These are phyloP conservation scores for Lentinula lateritia DNA, from an alignment of 768 basidiomycete genomes.

Conservation along the genomic window DNA sequence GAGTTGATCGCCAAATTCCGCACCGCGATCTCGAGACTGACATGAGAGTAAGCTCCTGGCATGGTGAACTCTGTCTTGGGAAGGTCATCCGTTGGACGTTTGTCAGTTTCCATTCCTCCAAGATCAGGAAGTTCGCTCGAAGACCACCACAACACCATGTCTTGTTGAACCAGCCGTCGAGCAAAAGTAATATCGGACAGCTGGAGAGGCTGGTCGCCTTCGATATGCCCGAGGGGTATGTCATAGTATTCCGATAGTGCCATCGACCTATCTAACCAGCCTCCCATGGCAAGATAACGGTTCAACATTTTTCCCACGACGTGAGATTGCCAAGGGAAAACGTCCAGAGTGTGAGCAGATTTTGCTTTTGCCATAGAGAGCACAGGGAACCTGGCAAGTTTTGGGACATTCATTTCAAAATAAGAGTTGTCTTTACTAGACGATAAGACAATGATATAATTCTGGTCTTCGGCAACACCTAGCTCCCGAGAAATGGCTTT, in stretches of 20 bases:
- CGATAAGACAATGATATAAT: constrained; percentile 74
- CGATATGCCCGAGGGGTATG: constrained; percentile 88
- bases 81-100: constrained; percentile 67
- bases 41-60: constrained; percentile 87
- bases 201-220: constrained; percentile 84
- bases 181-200: constrained; percentile 90
- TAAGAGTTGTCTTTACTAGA: constrained; percentile 81
- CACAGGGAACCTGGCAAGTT: constrained; percentile 80
- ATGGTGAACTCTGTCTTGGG: constrained; percentile 80
- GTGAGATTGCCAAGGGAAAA: constrained; percentile 86
- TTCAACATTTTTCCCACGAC: constrained; percentile 79
- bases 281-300: constrained; percentile 73
- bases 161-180: constrained; percentile 78
- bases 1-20: constrained; percentile 93
- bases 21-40: constrained; percentile 85
- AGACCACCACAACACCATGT: constrained; percentile 97
- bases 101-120: constrained; percentile 89
- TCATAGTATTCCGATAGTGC: constrained; percentile 88
- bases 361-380: constrained; percentile 82
- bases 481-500: constrained; percentile 88
- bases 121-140: constrained; percentile 83
- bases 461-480: constrained; percentile 65
- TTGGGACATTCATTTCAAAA: constrained; percentile 68
- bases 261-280: constrained; percentile 76
- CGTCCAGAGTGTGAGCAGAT: constrained; percentile 65